Base-by-base conservation (phyloP, 2,329 filamentous ascomycete genomes). In the Sporothrix pseudoabietina region DNA sequence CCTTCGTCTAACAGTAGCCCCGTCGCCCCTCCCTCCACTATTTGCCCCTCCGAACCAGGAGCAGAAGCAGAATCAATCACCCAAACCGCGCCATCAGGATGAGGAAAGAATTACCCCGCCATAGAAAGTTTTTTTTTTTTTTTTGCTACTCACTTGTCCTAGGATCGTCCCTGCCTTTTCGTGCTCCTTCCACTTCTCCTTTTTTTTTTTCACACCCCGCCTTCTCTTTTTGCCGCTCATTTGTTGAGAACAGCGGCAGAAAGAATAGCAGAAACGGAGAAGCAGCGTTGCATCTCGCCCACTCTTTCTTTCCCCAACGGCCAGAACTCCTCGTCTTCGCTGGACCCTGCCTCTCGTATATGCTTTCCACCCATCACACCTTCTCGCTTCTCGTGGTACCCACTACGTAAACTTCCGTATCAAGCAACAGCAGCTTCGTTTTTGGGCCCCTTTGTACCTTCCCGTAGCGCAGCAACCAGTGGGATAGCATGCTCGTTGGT, bases 51-150 rank as follows among this genome's bases (percentile, higher is more conserved):
- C 69, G 66, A 73, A 44, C 30, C 32, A 73, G 47, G 72, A 55
- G 72, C 32, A 61, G 19, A 49, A 47, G 72, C 32, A 61, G 19
- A 49, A 47, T 57, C 32, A 26, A 6, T 47, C 61, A 16, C 61
- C 39, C 44, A 59, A n/a, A 73, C 69, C 57, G 68, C 69, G 69
- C 72, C 69, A 71, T 71, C 49, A 32, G 14, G n/a, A 61, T 54
- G 69, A 70, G 69, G 52, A 70, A 65, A 73, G 66, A 59, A 70
- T 69, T 69, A 73, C 72, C 72, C 72, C 72, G 69, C 72, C 61
- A 73, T 41, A 57, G 19, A 59, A 52, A 35, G 41, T 39, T 52
- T 68, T 70, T 71, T 69, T 52, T 26, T 26, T 35, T 52, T 55
- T 66, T 35, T 44, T 30, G 26, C 41, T 69, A n/a, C 16, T 63